Percentiles rank a stretch among this genome's conserved stretches.
Conservation (phyloP, 2,329 filamentous ascomycete species). For the Lecanoromycetidae sp. region DNA sequence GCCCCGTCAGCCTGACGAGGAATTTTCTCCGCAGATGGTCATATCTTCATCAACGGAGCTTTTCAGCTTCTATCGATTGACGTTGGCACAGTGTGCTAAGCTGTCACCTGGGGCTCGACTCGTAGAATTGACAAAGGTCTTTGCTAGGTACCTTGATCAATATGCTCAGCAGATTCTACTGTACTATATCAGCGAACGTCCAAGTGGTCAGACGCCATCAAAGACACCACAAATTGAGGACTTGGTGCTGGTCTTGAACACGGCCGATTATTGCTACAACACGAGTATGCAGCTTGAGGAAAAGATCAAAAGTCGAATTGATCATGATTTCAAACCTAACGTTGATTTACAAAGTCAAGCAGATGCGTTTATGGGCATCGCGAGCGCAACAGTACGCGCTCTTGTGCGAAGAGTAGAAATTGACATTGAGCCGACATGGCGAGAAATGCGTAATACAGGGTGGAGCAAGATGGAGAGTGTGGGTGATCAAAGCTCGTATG, state of each 20-base stretch:
- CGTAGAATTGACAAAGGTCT: constrained; percentile 68
- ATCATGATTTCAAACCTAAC: constrained; percentile 58
- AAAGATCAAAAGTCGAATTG: constrained; percentile 82
- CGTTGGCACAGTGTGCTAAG: constrained; percentile 88
- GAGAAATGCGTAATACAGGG: constrained; percentile 92
- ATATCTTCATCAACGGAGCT: constrained; percentile 90
- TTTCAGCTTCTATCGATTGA: constrained; percentile 92
- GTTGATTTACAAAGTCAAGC: constrained; percentile 89
- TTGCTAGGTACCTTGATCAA: constrained; percentile 88
- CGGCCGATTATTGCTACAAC: constrained; percentile 91
- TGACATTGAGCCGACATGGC: constrained; percentile 76
- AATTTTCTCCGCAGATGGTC: constrained; percentile 81
- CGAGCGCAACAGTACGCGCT: constrained; percentile 70
- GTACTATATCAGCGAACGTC: constrained; percentile 52
- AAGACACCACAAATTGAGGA: constrained; percentile 52
- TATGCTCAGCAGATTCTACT: constrained; percentile 90
- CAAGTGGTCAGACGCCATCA: constrained; percentile 43
- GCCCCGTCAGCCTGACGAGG: constrained; percentile 69
- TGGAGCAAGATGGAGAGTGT: constrained; percentile 92
- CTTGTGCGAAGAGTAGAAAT: constrained; percentile 74
- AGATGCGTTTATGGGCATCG: constrained; percentile 90
- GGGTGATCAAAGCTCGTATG: constrained; percentile 86
- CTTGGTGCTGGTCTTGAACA: constrained; percentile 78
- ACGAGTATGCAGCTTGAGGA: constrained; percentile 91
- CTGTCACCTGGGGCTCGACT: constrained; percentile 82